phyloP scores from a whole-genome alignment of 805 yeast genomes.

The Candida piceae region DNA sequence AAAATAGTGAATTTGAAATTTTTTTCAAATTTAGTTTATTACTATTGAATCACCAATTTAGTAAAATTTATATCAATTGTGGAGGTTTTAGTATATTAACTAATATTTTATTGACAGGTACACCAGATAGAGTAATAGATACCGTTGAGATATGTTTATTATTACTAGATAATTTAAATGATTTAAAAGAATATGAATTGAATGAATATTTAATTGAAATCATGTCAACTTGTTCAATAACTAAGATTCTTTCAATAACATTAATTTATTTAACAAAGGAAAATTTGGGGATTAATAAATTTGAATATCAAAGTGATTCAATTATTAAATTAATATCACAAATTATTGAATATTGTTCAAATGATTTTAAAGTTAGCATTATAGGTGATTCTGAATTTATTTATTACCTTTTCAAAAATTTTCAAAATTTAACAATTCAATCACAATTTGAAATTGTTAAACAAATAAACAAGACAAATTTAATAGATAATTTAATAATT shows the following conservation, averaged over 20 bases:
- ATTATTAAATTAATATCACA: not conserved
- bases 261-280: not conserved
- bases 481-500: not conserved
- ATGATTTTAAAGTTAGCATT: not conserved
- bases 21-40: not conserved
- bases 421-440: slow-evolving; percentile 9
- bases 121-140: not conserved
- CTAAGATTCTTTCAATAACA: not conserved
- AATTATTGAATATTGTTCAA: not conserved
- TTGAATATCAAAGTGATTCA: no score
- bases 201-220: not conserved
- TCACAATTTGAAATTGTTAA: slow-evolving; percentile 14
- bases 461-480: slow-evolving; percentile 4
- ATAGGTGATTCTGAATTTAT: slow-evolving; percentile 8
- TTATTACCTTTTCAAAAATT: slow-evolving; percentile 11
- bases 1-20: not conserved
- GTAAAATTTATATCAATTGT: not conserved
- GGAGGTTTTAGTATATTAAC: not conserved
- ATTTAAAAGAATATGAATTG: not conserved
- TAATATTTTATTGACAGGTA: not conserved
- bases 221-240: not conserved
- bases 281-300: not conserved
- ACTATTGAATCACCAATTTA: no score
- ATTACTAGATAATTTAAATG: not conserved
- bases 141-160: not conserved